Evolutionary conservation across 108 stramenopile species (phyloP), one percentile per base, ranked within the genome.

Genomic region (Nannochloropsis salina): DNA sequence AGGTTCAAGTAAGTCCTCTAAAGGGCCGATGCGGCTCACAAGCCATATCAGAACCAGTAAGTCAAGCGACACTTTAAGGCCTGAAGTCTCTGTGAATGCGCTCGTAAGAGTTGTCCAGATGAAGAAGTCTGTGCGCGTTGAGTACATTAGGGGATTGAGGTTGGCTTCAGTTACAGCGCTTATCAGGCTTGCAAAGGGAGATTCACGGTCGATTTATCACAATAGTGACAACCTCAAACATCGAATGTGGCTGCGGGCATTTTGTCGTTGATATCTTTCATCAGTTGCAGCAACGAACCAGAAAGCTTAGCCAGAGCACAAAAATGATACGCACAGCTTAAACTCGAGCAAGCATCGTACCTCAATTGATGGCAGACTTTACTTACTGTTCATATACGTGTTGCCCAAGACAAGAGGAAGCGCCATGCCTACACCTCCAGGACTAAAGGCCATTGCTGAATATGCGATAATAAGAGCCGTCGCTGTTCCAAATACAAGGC

Each of bases 381-480:
- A 74, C 61, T 15, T 74, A 74, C 61, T 74, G 61, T 74, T 74
- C 61, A 74, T 74, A n/a, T 74, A 74, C 15, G 61, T 74, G 15
- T 15, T 74, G 61, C 61, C 61, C 61, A 74, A 15, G 20, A 74
- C 61, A 74, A 74, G 61, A 15, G 61, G 61, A 15, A 74, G n/a
- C 20, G 20, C 61, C 20, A 74, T 15, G 61, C 61, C 61, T n/a
- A 74, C n/a, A n/a, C 61, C 61, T 74, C n/a, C n/a, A 74, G 61
- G 61, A 74, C 61, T 74, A 1, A 74, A 74, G 5, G 8, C n/a
- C 61, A 74, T 74, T n/a, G n/a, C 61, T n/a, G n/a, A n/a, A n/a
- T 74, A 74, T 4, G 61, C 61, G 20, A n/a, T n/a, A 2, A 74
- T 74, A 74, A 74, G 61, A 74, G 61, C n/a, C 61, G n/a, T n/a